A percentile compares a stretch with the other conserved stretches of the same genome.
Conservation (phyloP, 108 stramenopile species). For the Pseudonitzschia pungens region DNA sequence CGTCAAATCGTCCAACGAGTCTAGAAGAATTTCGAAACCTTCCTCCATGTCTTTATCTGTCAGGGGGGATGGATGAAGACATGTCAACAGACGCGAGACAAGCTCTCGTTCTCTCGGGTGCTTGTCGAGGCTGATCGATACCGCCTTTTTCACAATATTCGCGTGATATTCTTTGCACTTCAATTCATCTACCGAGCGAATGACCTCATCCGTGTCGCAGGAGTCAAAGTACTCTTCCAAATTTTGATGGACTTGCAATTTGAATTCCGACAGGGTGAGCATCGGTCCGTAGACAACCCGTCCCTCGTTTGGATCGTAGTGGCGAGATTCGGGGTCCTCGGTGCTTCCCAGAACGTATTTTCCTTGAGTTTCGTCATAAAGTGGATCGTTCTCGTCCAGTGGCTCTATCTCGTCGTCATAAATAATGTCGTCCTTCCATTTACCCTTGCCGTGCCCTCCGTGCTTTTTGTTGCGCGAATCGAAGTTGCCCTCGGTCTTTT, state of each 20-base stretch:
- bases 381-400: slow-evolving; percentile 79
- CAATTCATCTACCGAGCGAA: slow-evolving; percentile 74
- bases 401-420: slow-evolving; percentile 29
- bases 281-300: slow-evolving; percentile 75
- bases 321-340: slow-evolving; percentile 47
- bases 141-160: slow-evolving; percentile 80
- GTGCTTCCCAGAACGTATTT: slow-evolving; percentile 58
- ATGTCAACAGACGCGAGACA: slow-evolving; percentile 76
- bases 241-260: slow-evolving; percentile 66
- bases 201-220: slow-evolving; percentile 75
- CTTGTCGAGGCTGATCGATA: slow-evolving; percentile 78
- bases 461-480: slow-evolving; percentile 77
- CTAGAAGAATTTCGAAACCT: slow-evolving; percentile 88
- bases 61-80: slow-evolving; percentile 81
- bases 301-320: slow-evolving; percentile 33
- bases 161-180: slow-evolving; percentile 71
- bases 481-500: slow-evolving; percentile 77
- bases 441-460: slow-evolving; percentile 82
- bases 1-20: slow-evolving; percentile 80
- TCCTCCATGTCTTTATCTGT: slow-evolving; percentile 69
- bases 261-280: slow-evolving; percentile 84
- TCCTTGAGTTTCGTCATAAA: slow-evolving; percentile 71
- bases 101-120: slow-evolving; percentile 86
- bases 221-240: slow-evolving; percentile 79
- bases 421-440: slow-evolving; percentile 57